These are phyloP conservation scores for Beta vulgaris DNA, from an alignment of 148 eudicot genomes.

Conservation along the genomic window DNA sequence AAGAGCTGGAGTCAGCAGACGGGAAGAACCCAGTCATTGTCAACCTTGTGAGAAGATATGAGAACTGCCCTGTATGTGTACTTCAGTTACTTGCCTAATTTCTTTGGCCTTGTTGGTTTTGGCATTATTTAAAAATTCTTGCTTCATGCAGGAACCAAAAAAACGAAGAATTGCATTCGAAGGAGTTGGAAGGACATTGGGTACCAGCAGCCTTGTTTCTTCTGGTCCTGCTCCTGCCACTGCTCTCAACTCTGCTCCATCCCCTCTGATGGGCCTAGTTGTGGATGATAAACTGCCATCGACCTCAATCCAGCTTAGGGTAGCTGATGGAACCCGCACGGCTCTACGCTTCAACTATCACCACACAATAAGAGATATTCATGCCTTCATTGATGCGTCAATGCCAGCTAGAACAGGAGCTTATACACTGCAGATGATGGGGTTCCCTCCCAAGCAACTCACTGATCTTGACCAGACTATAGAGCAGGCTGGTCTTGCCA, in stretches of 20 bases:
- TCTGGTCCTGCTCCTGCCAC: conserved; percentile 24
- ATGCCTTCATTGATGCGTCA: conserved; percentile 67
- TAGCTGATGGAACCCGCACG: conserved; percentile 86
- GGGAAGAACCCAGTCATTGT: conserved; percentile 50
- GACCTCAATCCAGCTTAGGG: conserved; percentile 74
- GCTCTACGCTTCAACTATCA: conserved; percentile 66
- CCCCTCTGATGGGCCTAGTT: conserved; percentile 52
- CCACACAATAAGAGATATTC: conserved; percentile 67
- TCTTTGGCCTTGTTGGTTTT: neutral
- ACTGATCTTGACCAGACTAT: conserved; percentile 67
- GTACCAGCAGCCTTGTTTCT: conserved; percentile 28
- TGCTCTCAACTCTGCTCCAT: conserved; percentile 40
- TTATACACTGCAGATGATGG: conserved; percentile 67
- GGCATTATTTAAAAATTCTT: conserved; percentile 7
- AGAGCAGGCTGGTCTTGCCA: conserved; percentile 75
- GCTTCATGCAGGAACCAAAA: conserved; percentile 47
- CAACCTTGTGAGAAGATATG: conserved; percentile 56
- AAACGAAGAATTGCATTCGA: conserved; percentile 46
- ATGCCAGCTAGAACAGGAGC: conserved; percentile 55
- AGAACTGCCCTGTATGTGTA: conserved; percentile 51
- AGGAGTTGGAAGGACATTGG: conserved; percentile 70
- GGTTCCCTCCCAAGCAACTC: conserved; percentile 82
- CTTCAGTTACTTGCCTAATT: neutral
- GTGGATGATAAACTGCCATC: conserved; percentile 57
- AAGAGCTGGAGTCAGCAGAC: conserved; percentile 64